phyloP scores from a whole-genome alignment of 495 filamentous ascomycete species.

The Hamigera avellanea region DNA sequence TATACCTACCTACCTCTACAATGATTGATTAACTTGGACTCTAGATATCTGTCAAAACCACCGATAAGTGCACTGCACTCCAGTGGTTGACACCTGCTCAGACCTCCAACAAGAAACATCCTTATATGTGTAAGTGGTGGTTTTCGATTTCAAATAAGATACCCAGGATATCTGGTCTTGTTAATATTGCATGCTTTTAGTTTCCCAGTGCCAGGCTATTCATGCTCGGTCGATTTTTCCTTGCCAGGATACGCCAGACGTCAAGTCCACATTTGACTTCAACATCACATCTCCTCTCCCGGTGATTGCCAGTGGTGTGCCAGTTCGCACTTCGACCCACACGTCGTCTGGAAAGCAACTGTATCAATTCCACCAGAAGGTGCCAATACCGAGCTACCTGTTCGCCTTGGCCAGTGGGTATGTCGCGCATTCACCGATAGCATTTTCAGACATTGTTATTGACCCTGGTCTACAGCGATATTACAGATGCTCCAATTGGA shows the following conservation, averaged over 20 bases:
- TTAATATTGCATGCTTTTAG: slow-evolving; percentile 12
- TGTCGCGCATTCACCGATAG: slow-evolving; percentile 2
- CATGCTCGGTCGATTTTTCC: slow-evolving; percentile 87
- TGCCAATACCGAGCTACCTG: slow-evolving; percentile 89
- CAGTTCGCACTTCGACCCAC: slow-evolving; percentile 40
- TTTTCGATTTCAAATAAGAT: slow-evolving; percentile 1
- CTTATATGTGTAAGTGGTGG: slow-evolving; percentile 72
- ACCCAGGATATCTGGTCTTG: not conserved
- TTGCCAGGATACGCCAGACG: slow-evolving; percentile 92
- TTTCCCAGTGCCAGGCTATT: slow-evolving; percentile 96
- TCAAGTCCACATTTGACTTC: slow-evolving; percentile 85
- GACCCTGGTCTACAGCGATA: slow-evolving; percentile 39
- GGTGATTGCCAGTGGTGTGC: slow-evolving; percentile 78
- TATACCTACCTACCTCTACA: too few species aligned
- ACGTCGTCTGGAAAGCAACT: slow-evolving; percentile 33
- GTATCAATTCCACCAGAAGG: slow-evolving; percentile 77
- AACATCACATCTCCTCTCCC: slow-evolving; percentile 77
- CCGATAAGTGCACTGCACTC: slow-evolving; percentile 76
- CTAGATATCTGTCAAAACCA: slow-evolving; percentile 54
- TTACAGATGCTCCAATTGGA: slow-evolving; percentile 72
- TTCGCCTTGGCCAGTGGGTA: slow-evolving; percentile 81
- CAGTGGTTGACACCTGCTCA: slow-evolving; percentile 89
- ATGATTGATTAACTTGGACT: too few species aligned
- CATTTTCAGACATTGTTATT: not conserved
- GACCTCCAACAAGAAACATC: slow-evolving; percentile 84